phyloP scores from a whole-genome alignment of 257 asterid genomes.

The Mentha longifolia region DNA sequence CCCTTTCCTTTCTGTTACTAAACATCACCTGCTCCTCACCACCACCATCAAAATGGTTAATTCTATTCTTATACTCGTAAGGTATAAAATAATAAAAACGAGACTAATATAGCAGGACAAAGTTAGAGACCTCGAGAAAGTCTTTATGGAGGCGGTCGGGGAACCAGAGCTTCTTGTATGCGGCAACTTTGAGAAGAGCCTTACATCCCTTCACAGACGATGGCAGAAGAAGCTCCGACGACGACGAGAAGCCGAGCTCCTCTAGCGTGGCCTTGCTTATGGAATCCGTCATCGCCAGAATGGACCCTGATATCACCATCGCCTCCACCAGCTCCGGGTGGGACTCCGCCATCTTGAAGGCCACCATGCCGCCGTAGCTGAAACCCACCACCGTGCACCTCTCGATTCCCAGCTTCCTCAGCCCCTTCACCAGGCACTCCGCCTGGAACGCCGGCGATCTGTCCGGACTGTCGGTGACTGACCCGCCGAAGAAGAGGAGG shows the following conservation, averaged over 20 bases:
- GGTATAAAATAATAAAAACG: no score
- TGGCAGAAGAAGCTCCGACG: slow-evolving; percentile 82
- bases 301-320: slow-evolving; percentile 72
- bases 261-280: slow-evolving; percentile 53
- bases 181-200: slow-evolving; percentile 77
- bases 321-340: slow-evolving; percentile 67
- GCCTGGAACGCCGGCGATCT: slow-evolving; percentile 86
- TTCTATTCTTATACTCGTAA: no score
- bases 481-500: slow-evolving; percentile 88
- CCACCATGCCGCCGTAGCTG: slow-evolving; percentile 98
- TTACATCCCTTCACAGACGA: slow-evolving; percentile 67
- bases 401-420: slow-evolving; percentile 68
- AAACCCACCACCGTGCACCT: slow-evolving; percentile 79
- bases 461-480: slow-evolving; percentile 61
- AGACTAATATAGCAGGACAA: no score
- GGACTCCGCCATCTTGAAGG: slow-evolving; percentile 88
- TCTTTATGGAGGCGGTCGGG: slow-evolving; percentile 82
- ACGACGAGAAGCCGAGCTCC: slow-evolving; percentile 69
- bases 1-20: slow-evolving; percentile 84
- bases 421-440: slow-evolving; percentile 61
- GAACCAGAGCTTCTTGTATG: slow-evolving; percentile 84
- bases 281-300: slow-evolving; percentile 82
- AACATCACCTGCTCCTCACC: slow-evolving; percentile 88
- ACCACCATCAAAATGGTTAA: slow-evolving; percentile 50
- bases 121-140: slow-evolving; percentile 90